Evolutionary conservation across 441 rosid species (phyloP).

Genomic region (Pelargonium hybrid): DNA sequence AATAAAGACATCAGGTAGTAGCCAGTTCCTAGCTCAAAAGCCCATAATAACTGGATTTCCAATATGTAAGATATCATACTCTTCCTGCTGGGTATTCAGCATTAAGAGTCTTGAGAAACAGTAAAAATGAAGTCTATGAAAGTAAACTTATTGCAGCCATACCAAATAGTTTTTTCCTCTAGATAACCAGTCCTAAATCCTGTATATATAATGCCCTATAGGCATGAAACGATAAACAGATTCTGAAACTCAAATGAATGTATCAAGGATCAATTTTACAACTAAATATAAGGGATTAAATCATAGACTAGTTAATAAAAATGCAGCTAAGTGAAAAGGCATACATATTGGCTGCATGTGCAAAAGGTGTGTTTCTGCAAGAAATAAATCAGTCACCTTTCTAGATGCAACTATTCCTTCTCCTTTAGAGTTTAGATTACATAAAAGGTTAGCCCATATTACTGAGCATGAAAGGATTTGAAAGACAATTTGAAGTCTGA

Average conservation of each 20-base stretch:
- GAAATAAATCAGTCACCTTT: neutral
- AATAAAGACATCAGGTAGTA: neutral
- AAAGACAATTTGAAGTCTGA: too few relatives aligned
- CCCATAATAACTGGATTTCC: neutral
- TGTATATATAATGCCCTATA: neutral
- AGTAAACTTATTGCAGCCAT: neutral
- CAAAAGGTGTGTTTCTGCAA: neutral
- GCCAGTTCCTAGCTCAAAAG: constrained; percentile 1
- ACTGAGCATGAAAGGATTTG: too few relatives aligned
- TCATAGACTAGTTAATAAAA: neutral
- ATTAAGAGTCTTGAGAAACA: neutral
- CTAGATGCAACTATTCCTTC: neutral
- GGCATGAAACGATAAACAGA: neutral
- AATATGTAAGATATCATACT: neutral
- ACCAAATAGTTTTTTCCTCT: neutral
- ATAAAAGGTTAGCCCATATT: too few relatives aligned
- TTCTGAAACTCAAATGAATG: neutral
- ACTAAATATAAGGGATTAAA: neutral
- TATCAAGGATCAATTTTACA: neutral
- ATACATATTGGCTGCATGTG: neutral
- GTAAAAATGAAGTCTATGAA: neutral
- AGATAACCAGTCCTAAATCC: too few relatives aligned
- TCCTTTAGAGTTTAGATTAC: too few relatives aligned
- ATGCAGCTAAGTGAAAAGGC: neutral
- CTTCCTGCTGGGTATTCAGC: neutral